Base-by-base conservation (phyloP, 768 basidiomycete genomes). In the Mrakia hoshinonis region DNA sequence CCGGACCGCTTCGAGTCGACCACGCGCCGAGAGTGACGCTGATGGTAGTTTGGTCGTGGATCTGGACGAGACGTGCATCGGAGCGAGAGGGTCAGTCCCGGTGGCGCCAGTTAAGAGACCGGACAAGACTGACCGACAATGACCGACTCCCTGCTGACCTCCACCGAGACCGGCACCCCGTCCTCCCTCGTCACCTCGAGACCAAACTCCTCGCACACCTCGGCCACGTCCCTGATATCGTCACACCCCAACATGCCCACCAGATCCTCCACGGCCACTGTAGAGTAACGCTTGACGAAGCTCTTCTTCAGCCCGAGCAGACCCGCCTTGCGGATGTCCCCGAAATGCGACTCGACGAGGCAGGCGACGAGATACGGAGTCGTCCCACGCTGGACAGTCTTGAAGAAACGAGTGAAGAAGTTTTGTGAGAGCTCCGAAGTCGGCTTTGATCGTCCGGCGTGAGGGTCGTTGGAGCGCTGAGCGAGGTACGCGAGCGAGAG, bases 291-390 rank as follows among this genome's bases (percentile, higher is more conserved):
- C 18, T 76, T 70, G 13, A 79, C 62, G 52, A 76, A 77, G 5
- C 88, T 85, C 5, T 90, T 87, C 73, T 90, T 86, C 4, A 90
- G 86, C 54, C 88, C 89, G 75, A 86, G 84, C 26, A 82, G 46
- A 0, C 78, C 81, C 38, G 78, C 78, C 49, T 74, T 75, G 26
- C 83, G 71, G 3, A 84, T 75, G 31, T 81, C 81, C 67, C 89
- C 88, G 77, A 98, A 93, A 60, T 91, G 82, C n/a, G 87, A 81
- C 78, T 95, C 91, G 54, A 93, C 82, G 60, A 97, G 85, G 77
- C 92, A 96, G 0, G 90, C 91, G 31, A 96, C 85, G 31, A 98
- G 85, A 76, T 89, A 96, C 2, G 91, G 88, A 84, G 91, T 89
- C 18, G 86, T 80, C 1, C 82, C 80, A 66, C 83, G 85, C 51